These are phyloP conservation scores for Scedosporium aurantiacum DNA, from an alignment of 2,329 filamentous ascomycete species.

Conservation along the genomic window DNA sequence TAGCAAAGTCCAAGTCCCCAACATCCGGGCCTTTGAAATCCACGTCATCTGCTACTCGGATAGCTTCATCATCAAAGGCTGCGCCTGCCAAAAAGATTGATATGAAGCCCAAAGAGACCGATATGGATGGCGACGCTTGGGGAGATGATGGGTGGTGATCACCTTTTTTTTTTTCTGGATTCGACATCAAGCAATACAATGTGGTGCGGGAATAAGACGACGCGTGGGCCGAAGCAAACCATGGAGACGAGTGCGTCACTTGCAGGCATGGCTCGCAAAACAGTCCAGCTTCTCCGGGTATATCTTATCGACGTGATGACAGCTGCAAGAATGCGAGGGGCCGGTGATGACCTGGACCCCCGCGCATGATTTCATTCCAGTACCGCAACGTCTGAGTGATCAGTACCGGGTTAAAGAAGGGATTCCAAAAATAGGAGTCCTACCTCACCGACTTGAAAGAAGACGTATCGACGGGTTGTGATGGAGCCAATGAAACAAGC, in stretches of 20 bases:
- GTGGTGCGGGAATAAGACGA: background rate
- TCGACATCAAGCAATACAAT: no score
- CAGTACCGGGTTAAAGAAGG: no score
- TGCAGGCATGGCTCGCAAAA: background rate
- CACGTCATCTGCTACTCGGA: conserved; percentile 19
- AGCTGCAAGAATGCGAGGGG: background rate
- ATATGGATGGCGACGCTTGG: conserved; percentile 53
- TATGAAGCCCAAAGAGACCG: conserved; percentile 50
- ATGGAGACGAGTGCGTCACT: background rate
- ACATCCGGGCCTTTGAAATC: conserved; percentile 27
- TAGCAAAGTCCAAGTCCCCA: conserved; percentile 35
- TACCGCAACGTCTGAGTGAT: no score
- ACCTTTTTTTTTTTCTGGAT: background rate
- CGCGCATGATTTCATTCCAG: no score
- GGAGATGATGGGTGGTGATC: conserved; percentile 50
- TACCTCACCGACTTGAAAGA: no score
- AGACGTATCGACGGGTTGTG: no score
- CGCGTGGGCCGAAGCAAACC: background rate
- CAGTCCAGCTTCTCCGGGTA: background rate
- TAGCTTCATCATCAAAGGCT: conserved; percentile 23
- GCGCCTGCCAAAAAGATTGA: conserved; percentile 54
- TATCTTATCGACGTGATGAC: background rate
- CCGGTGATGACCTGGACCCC: background rate
- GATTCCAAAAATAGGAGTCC: no score
- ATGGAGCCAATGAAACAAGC: no score